These are phyloP conservation scores for Luzula sylvatica DNA, from an alignment of 176 grass and related monocot species.

Conservation along the genomic window DNA sequence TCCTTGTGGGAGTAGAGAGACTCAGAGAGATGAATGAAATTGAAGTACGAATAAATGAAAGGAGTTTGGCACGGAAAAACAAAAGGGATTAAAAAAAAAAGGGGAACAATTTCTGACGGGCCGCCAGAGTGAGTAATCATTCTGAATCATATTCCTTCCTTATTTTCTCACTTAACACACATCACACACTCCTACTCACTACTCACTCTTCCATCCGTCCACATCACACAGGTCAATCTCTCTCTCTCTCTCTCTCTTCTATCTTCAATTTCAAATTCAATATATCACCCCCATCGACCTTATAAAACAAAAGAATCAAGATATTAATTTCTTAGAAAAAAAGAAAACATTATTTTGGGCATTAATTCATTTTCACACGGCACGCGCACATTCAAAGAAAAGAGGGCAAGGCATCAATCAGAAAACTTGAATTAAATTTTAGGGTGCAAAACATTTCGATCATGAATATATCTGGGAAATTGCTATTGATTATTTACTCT, in stretches of 20 bases:
- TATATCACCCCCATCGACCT: too few species aligned
- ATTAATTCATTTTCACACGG: not conserved
- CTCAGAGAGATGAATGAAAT: too few species aligned
- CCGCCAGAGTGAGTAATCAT: constrained; percentile 32
- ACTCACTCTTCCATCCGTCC: not conserved
- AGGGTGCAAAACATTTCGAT: not conserved
- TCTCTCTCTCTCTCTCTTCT: constrained; percentile 4
- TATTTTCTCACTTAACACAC: not conserved
- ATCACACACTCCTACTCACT: not conserved
- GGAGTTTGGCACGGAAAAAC: not conserved
- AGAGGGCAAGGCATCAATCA: constrained; percentile 16
- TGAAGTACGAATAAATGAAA: too few species aligned
- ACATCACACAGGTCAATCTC: not conserved
- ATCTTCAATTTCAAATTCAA: too few species aligned
- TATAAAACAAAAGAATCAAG: too few species aligned
- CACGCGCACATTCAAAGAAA: constrained; percentile 20
- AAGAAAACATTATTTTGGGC: too few species aligned
- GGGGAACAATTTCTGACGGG: constrained; percentile 42
- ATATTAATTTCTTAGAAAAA: too few species aligned
- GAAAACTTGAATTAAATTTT: constrained; percentile 3
- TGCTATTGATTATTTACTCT: not conserved
- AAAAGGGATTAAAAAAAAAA: not conserved
- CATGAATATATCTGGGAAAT: not conserved
- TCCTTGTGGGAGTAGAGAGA: too few species aligned
- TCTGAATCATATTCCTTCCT: constrained; percentile 22